A percentile compares a stretch with the other conserved stretches of the same genome.
Evolutionary conservation across 148 eudicot species (phyloP).

Genomic region (Cornus suecica): DNA sequence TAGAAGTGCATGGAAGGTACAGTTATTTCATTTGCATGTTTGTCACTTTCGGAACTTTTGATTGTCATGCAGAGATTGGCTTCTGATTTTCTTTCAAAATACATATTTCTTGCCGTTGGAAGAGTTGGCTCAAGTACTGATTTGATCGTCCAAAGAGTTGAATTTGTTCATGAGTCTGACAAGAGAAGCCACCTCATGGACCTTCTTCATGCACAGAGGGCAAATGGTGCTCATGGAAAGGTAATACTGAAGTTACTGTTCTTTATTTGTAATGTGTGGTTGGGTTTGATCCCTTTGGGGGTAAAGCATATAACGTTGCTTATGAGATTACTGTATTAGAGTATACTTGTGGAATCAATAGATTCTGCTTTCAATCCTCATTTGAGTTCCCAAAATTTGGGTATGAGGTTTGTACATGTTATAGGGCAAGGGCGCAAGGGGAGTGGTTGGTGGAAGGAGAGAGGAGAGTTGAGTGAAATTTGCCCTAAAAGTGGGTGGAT

Average conservation of each 20-base stretch:
- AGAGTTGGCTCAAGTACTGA: slow-evolving; percentile 63
- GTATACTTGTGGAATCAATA: no score
- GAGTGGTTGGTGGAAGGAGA: no score
- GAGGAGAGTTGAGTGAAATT: no score
- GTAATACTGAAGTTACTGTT: slow-evolving; percentile 16
- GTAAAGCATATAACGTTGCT: no score
- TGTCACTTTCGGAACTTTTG: not conserved
- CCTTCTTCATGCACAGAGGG: slow-evolving; percentile 55
- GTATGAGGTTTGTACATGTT: no score
- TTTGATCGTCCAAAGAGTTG: slow-evolving; percentile 57
- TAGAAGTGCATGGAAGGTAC: not conserved
- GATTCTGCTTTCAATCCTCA: no score
- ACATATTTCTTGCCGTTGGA: slow-evolving; percentile 57
- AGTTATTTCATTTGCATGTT: not conserved
- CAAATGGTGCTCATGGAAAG: slow-evolving; percentile 48
- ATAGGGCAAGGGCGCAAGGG: no score
- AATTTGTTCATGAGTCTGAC: slow-evolving; percentile 53
- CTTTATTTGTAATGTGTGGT: not conserved
- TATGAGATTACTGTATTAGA: no score
- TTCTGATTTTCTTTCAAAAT: slow-evolving; percentile 48
- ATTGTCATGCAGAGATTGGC: slow-evolving; percentile 47
- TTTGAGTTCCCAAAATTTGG: no score
- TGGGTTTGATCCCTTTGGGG: not conserved
- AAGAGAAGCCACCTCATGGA: slow-evolving; percentile 67
- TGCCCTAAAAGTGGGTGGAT: no score